Evolutionary conservation across 805 yeast genomes (phyloP).

Genomic region (Teunomyces funiuensis): DNA sequence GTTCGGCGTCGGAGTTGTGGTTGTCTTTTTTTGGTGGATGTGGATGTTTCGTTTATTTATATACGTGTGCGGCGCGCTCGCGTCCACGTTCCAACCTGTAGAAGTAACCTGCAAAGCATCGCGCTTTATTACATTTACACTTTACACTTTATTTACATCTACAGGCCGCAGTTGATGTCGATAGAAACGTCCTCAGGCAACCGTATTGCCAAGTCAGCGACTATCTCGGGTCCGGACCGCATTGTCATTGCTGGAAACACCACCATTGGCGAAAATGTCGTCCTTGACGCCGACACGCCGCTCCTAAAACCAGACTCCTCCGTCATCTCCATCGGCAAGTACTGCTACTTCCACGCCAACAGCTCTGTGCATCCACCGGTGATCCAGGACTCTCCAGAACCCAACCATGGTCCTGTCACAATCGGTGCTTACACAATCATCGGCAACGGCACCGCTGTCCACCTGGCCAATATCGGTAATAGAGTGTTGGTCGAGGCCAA

Average conservation of each 20-base stretch:
- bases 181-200: slow-evolving; percentile 54
- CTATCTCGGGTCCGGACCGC: slow-evolving; percentile 41
- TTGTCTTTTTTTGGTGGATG: neutral
- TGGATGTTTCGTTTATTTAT: neutral
- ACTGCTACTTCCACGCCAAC: slow-evolving; percentile 36
- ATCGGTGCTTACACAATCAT: slow-evolving; percentile 50
- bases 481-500: slow-evolving; percentile 47
- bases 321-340: slow-evolving; percentile 46
- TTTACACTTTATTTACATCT: neutral
- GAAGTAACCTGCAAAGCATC: neutral
- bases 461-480: slow-evolving; percentile 45
- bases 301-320: slow-evolving; percentile 14
- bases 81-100: slow-evolving; percentile 1
- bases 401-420: slow-evolving; percentile 26
- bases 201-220: slow-evolving; percentile 45
- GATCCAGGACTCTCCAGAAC: slow-evolving; percentile 13
- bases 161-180: too few relatives aligned
- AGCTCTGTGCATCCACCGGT: slow-evolving; percentile 32
- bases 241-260: slow-evolving; percentile 50
- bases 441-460: slow-evolving; percentile 33
- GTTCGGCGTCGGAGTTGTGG: neutral
- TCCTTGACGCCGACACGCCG: slow-evolving; percentile 33
- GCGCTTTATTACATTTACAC: neutral
- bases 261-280: slow-evolving; percentile 39
- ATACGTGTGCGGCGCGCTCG: neutral